A percentile compares a stretch with the other conserved stretches of the same genome.
phyloP scores from a whole-genome alignment of 2,329 filamentous ascomycete species.

The Curvularia hawaiiensis region DNA sequence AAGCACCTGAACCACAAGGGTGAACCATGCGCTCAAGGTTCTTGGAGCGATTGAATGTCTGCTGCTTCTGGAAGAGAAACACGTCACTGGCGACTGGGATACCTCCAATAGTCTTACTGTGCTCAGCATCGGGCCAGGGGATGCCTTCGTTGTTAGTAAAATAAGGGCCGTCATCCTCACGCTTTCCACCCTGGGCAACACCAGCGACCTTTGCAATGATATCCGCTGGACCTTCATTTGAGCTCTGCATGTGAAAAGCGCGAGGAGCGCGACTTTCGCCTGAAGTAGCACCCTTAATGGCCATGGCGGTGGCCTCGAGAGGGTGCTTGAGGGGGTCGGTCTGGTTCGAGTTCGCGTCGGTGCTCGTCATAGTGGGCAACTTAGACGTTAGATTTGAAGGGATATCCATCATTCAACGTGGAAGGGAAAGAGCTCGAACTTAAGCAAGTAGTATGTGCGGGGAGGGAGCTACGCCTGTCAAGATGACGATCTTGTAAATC shows the following conservation, averaged over 20 bases:
- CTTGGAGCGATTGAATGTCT: slow-evolving; percentile 63
- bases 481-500: background rate
- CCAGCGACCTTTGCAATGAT: slow-evolving; percentile 59
- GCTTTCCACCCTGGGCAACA: slow-evolving; percentile 52
- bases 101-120: slow-evolving; percentile 61
- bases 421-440: slow-evolving; percentile 3
- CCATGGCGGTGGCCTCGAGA: slow-evolving; percentile 49
- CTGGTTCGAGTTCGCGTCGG: slow-evolving; percentile 40
- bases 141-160: slow-evolving; percentile 62
- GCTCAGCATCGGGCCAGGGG: slow-evolving; percentile 57
- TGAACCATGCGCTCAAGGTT: slow-evolving; percentile 53
- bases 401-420: slow-evolving; percentile 23
- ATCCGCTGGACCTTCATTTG: slow-evolving; percentile 59
- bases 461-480: background rate
- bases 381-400: slow-evolving; percentile 17
- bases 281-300: slow-evolving; percentile 44
- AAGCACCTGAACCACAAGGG: slow-evolving; percentile 52
- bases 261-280: slow-evolving; percentile 47
- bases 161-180: slow-evolving; percentile 57
- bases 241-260: slow-evolving; percentile 34
- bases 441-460: slow-evolving; percentile 9
- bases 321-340: slow-evolving; percentile 47
- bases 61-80: slow-evolving; percentile 61
- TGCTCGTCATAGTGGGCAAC: slow-evolving; percentile 24
- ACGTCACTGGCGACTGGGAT: slow-evolving; percentile 58